These are phyloP conservation scores for Astragalus membranaceus DNA, from an alignment of 306 rosid genomes.

Conservation along the genomic window DNA sequence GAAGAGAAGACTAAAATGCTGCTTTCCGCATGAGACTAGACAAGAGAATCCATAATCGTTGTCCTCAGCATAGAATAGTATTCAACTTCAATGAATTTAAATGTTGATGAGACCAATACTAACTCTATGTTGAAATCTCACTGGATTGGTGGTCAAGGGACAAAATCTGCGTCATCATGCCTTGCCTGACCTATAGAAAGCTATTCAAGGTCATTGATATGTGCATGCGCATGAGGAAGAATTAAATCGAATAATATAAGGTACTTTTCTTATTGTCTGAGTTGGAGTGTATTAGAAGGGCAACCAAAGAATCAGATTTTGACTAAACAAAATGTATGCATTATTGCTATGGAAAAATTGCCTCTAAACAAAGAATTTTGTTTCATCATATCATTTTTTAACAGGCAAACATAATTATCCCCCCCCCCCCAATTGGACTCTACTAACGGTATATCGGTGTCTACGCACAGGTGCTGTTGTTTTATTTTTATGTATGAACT, in stretches of 20 bases:
- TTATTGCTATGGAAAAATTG: background rate
- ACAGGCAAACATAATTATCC: too few relatives aligned
- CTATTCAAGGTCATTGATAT: conserved; percentile 14
- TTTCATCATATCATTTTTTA: too few relatives aligned
- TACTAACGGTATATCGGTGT: too few relatives aligned
- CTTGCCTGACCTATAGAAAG: background rate
- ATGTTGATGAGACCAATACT: conserved; percentile 26
- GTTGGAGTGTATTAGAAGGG: background rate
- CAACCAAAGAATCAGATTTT: background rate
- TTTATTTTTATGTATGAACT: too few relatives aligned
- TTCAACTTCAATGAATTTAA: background rate
- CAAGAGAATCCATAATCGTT: background rate
- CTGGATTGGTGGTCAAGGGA: background rate
- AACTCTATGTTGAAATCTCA: conserved; percentile 16
- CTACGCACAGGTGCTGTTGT: too few relatives aligned
- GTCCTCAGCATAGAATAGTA: background rate
- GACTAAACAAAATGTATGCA: background rate
- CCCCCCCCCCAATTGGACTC: too few relatives aligned
- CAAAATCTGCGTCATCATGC: conserved; percentile 23
- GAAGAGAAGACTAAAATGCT: background rate
- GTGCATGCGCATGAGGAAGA: conserved; percentile 25
- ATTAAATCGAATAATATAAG: background rate
- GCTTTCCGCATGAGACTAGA: background rate
- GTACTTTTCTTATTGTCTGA: background rate
- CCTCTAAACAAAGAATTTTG: too few relatives aligned